phyloP scores from a whole-genome alignment of 805 yeast genomes.

The Torulaspora indica region DNA sequence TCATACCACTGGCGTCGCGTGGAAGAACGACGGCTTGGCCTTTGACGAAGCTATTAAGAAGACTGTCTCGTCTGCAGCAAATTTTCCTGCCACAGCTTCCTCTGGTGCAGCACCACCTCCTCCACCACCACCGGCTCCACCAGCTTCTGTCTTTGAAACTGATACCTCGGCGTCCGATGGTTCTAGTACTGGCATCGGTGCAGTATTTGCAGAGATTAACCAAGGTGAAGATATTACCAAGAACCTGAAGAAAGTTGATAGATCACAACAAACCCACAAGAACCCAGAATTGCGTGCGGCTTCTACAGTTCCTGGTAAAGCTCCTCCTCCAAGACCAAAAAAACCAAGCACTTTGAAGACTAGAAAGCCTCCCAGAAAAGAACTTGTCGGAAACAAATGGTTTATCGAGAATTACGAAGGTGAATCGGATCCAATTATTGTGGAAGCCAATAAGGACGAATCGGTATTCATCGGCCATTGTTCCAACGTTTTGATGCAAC shows the following conservation, averaged over 20 bases:
- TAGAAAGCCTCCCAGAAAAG: conserved; percentile 57
- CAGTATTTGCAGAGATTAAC: conserved; percentile 87
- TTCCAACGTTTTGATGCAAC: conserved; percentile 63
- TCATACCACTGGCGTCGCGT: conserved; percentile 80
- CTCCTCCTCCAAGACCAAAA: conserved; percentile 73
- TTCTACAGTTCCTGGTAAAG: conserved; percentile 46
- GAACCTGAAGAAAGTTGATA: conserved; percentile 86
- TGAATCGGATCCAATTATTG: conserved; percentile 47
- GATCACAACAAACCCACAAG: conserved; percentile 89
- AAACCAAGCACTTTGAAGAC: conserved; percentile 62
- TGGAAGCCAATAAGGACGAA: conserved; percentile 81
- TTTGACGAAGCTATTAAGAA: conserved; percentile 40
- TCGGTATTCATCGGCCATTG: conserved; percentile 87
- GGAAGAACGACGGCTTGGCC: conserved; percentile 61
- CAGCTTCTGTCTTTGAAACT: conserved; percentile 60
- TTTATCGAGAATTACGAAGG: conserved; percentile 71
- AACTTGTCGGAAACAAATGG: conserved; percentile 86
- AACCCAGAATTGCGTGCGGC: conserved; percentile 72
- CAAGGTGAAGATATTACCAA: conserved; percentile 81
- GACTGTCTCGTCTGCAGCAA: conserved; percentile 11
- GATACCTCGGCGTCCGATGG: conserved; percentile 29
- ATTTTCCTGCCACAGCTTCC: conserved; percentile 36
- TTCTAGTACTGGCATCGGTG: conserved; percentile 58
- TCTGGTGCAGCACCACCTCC: conserved; percentile 54
- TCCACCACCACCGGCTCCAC: conserved; percentile 93